Base-by-base conservation (phyloP, 345 rosid species). In the Syzygium oleosum region DNA sequence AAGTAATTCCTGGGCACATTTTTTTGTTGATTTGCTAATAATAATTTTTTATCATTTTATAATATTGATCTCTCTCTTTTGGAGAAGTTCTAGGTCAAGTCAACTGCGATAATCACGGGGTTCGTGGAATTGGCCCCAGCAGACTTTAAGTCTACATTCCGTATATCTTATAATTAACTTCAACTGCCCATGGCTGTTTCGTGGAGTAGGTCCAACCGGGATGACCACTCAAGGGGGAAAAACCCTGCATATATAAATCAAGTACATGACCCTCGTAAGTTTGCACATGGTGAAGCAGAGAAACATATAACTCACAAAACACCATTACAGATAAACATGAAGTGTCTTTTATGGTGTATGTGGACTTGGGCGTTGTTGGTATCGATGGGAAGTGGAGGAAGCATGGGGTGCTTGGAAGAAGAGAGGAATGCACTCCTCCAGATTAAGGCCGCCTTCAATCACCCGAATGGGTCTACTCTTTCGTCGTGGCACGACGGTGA, bases 401-500 rank as follows among this genome's bases (percentile, higher is more conserved):
- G 68, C 68, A 27, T 27, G 31, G 68, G 68, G 68, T 59, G 68
- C 68, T 59, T 59, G 68, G 34, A 27, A 27, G 4, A 59, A 27
- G 68, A 59, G 68, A 59, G 68, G 68, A 59, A 58, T 27, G 68
- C 17, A 2, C 68, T 59, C 68, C 68, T 59, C 68, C 12, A 59
- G 34, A 59, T 59, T 27, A 59, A 59, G 68, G 34, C 68, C 6
- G 2, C 68, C 68, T 59, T 27, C 68, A 59, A 59, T 16, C 68
- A 59, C 68, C 68, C 9, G 6, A 27, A 59, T 2, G 1, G 17
- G 8, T 59, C 68, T 59, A 12, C 68, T 12, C 16, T 27, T 59
- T 7, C 0, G 2, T 27, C 16, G 0, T 59, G 68, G 68, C 8
- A 2, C 12, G 31, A 59, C 16, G 0, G 1, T 2, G 2, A 59